phyloP scores from a whole-genome alignment of 2,329 filamentous ascomycete species.

The Periconia digitata region DNA sequence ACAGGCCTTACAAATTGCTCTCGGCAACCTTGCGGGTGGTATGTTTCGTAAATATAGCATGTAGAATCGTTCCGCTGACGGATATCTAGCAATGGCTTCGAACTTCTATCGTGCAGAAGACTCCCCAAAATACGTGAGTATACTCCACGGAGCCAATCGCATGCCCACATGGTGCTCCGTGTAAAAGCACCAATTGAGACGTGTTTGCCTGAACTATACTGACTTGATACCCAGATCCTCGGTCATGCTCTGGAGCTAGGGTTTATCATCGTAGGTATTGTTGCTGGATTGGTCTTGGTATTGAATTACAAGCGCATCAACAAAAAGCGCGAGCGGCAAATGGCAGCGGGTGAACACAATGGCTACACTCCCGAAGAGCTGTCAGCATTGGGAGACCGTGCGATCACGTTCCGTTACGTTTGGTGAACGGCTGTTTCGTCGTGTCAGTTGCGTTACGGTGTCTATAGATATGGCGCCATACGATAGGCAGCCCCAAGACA shows the following conservation, averaged over 20 bases:
- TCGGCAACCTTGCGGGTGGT: constrained; percentile 50
- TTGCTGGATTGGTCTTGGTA: constrained; percentile 48
- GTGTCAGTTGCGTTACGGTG: not conserved
- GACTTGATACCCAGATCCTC: too few relatives aligned
- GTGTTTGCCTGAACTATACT: too few relatives aligned
- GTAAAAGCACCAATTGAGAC: too few relatives aligned
- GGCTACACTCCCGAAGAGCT: constrained; percentile 56
- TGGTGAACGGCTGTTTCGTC: constrained; percentile 33
- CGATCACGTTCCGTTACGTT: constrained; percentile 65
- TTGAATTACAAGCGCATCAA: constrained; percentile 62
- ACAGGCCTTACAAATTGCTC: constrained; percentile 51
- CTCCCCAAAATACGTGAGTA: constrained; percentile 53
- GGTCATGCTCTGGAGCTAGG: constrained; percentile 56
- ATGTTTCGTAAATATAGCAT: not conserved
- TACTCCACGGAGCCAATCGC: too few relatives aligned
- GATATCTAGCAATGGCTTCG: constrained; percentile 61
- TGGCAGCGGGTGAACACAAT: constrained; percentile 40
- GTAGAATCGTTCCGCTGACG: constrained; percentile 9
- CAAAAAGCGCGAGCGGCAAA: constrained; percentile 50
- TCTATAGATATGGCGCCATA: not conserved
- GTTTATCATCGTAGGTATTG: constrained; percentile 51
- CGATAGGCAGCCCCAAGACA: not conserved
- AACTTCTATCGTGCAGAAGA: constrained; percentile 67
- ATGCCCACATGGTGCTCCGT: too few relatives aligned
- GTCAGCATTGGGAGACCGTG: constrained; percentile 61